A percentile compares a stretch with the other conserved stretches of the same genome.
These are phyloP conservation scores for Gryganskiella cystojenkinii DNA, from an alignment of 192 early-diverging fungal genomes.

Conservation along the genomic window DNA sequence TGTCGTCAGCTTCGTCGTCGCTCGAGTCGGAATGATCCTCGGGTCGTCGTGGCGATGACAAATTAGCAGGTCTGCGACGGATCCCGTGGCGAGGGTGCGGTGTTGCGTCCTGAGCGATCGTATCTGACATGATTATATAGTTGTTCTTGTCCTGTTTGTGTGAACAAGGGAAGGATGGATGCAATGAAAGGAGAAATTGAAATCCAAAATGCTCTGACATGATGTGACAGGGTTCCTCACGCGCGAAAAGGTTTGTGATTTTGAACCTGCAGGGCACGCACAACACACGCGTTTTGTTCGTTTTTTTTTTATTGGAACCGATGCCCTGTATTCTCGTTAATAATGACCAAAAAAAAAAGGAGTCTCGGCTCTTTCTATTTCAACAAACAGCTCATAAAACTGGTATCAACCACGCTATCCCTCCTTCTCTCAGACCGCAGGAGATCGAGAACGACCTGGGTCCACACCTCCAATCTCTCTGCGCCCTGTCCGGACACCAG, in stretches of 20 bases:
- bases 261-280: too few relatives aligned
- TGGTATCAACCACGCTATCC: background rate
- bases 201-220: too few relatives aligned
- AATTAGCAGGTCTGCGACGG: background rate
- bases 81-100: slow-evolving; percentile 35
- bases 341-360: too few relatives aligned
- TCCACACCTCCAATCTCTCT: slow-evolving; percentile 43
- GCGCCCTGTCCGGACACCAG: slow-evolving; percentile 25
- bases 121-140: slow-evolving; percentile 17
- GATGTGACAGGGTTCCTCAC: too few relatives aligned
- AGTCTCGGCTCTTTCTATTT: slow-evolving; percentile 1
- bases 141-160: background rate
- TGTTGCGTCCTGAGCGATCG: slow-evolving; percentile 33
- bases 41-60: background rate
- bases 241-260: too few relatives aligned
- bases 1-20: slow-evolving; percentile 2
- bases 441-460: slow-evolving; percentile 13
- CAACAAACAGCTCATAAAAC: too few relatives aligned
- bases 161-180: background rate
- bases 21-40: background rate
- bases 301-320: background rate
- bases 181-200: too few relatives aligned
- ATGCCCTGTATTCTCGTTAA: background rate
- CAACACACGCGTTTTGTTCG: too few relatives aligned
- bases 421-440: background rate